These are phyloP conservation scores for Melaleuca quinquenervia DNA, from an alignment of 345 rosid genomes.

Conservation along the genomic window DNA sequence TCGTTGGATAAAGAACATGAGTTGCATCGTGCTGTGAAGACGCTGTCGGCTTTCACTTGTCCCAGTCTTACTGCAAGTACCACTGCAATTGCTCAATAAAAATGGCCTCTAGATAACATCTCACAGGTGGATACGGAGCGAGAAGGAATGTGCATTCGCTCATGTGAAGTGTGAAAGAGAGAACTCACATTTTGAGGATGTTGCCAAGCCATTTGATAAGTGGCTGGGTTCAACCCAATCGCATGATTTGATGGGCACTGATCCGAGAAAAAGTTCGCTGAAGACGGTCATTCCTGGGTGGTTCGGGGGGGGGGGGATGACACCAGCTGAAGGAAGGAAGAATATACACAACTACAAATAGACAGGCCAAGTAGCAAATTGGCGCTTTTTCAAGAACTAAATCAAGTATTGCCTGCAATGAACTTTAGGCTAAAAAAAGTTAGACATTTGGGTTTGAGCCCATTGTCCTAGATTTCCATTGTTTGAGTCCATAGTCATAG, in stretches of 20 bases:
- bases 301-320: constrained; percentile 68
- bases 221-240: constrained; percentile 38
- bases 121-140: neutral
- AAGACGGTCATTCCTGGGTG: constrained; percentile 80
- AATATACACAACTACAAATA: constrained; percentile 45
- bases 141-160: neutral
- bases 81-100: neutral
- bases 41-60: no score
- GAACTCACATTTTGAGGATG: constrained; percentile 21
- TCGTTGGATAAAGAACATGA: constrained; percentile 60
- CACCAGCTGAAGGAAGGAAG: constrained; percentile 52
- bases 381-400: neutral
- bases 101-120: neutral
- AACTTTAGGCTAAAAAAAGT: neutral
- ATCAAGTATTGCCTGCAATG: neutral
- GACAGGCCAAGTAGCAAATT: neutral
- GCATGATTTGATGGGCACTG: constrained; percentile 61
- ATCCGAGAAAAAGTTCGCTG: constrained; percentile 48
- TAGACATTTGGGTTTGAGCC: no score
- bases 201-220: neutral
- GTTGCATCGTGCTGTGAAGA: constrained; percentile 44
- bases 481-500: no score
- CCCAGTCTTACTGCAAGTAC: no score
- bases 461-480: no score
- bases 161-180: neutral